Evolutionary conservation across 768 basidiomycete species (phyloP), one percentile per base, ranked within the genome.

Genomic region (Neoboletus brunneissimus): DNA sequence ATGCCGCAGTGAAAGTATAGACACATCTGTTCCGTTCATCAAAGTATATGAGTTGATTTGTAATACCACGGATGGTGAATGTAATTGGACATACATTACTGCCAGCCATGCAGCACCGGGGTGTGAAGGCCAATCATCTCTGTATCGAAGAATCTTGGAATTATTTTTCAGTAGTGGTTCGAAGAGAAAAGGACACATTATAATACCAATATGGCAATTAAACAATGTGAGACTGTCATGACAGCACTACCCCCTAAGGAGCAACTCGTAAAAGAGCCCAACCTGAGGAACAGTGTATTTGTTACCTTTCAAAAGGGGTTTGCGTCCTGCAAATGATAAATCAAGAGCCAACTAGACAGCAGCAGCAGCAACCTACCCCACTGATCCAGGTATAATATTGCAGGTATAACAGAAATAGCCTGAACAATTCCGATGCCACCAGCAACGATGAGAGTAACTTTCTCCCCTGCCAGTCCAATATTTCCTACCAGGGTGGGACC

Each of bases 391-490:
- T 77, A 85, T 5, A 84, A 56, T 37, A 93, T 88, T 2, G 82
- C 87, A 4, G 91, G 91, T 18, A 88, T 68, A 1, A 89, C 89
- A 4, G 89, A 85, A 15, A 92, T 48, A 58, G 91, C 83, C 63
- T 93, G 91, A 7, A 89, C 81, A 53, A 93, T 81, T 16, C 88
- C 89, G 60, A 91, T 84, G 0, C 90, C 88, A 23, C 91, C 91
- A 0, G 88, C 81, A 4, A 87, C 84, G n/a, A 90, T 61, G 0
- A 92, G 76, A 0, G 83, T 79, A 9, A 82, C 77, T 0, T 76
- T 79, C 55, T 85, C 81, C 18, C 86, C 85, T 22, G 74, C 72
- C 27, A 91, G 57, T 5, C 88, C 89, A 43, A 92, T 77, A 48
- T 75, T 83, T 32, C 69, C 77, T 45, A 91, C 80, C 3, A 93